A percentile compares a stretch with the other conserved stretches of the same genome.
These are phyloP conservation scores for Malassezia dermatis DNA, from an alignment of 1,284 basidiomycete genomes.

Conservation along the genomic window DNA sequence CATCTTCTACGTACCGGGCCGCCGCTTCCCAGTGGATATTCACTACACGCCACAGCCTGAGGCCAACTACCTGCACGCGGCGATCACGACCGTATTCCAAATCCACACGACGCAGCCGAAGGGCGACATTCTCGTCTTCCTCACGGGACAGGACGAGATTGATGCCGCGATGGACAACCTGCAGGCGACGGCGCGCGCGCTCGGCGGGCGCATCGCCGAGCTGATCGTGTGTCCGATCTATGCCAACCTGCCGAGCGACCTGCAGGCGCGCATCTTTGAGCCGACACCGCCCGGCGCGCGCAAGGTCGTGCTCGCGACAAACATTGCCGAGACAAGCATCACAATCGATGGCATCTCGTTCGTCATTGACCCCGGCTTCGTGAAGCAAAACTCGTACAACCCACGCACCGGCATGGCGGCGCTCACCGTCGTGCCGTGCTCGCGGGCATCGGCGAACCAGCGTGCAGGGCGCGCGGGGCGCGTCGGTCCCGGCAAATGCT, in stretches of 20 bases:
- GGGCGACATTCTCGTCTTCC: conserved; percentile 95
- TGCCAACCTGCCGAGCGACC: conserved; percentile 91
- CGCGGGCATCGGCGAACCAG: conserved; percentile 91
- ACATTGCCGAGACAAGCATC: conserved; percentile 62
- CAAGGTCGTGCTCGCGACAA: conserved; percentile 88
- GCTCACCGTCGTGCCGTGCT: conserved; percentile 57
- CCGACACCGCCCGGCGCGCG: conserved; percentile 90
- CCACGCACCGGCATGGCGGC: conserved; percentile 45
- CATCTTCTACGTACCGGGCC: conserved; percentile 65
- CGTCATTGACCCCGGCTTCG: conserved; percentile 47
- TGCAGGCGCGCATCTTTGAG: conserved; percentile 99
- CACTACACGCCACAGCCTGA: conserved; percentile 61
- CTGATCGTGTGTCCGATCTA: conserved; percentile 95
- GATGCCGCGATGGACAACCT: conserved; percentile 86
- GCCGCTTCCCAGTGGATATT: conserved; percentile 94
- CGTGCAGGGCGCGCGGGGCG: conserved; percentile 91
- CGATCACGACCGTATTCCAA: conserved; percentile 96
- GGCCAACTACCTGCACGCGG: conserved; percentile 81
- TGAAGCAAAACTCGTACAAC: conserved; percentile 48
- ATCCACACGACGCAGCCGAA: conserved; percentile 97
- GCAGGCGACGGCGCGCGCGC: conserved; percentile 81
- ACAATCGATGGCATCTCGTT: conserved; percentile 48
- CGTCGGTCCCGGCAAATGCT: conserved; percentile 95
- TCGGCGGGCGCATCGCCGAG: conserved; percentile 91
- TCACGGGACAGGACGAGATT: conserved; percentile 98